Evolutionary conservation across 108 stramenopile genomes (phyloP).

Genomic region (Fragilaria radians): DNA sequence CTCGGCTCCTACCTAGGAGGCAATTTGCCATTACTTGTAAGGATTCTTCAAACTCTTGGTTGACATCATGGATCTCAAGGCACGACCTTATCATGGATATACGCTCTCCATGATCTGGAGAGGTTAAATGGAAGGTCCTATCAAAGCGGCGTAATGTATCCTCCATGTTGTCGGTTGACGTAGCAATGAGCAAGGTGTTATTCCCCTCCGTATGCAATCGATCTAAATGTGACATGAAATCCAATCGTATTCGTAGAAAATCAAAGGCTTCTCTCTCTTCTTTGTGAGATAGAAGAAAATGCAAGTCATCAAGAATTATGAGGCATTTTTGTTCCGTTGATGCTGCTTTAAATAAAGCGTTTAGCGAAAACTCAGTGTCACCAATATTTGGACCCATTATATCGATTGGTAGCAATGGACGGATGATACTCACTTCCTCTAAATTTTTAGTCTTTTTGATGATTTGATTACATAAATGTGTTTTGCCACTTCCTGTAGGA

Average conservation of each 20-base stretch:
- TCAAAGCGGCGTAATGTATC: constrained; percentile 47
- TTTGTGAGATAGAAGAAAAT: constrained; percentile 24
- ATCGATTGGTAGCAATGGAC: constrained; percentile 49
- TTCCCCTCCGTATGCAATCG: constrained; percentile 10
- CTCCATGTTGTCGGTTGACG: constrained; percentile 28
- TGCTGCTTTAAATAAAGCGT: constrained; percentile 47
- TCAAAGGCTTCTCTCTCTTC: constrained; percentile 8
- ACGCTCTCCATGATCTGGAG: constrained; percentile 43
- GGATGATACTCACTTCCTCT: constrained; percentile 17
- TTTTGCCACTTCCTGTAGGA: constrained; percentile 69
- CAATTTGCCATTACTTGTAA: constrained; percentile 33
- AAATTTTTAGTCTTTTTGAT: constrained; percentile 6
- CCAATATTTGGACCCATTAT: constrained; percentile 44
- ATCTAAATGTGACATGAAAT: constrained; percentile 25
- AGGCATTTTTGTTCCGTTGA: constrained; percentile 22
- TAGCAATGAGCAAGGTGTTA: constrained; percentile 49
- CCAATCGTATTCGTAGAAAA: constrained; percentile 9
- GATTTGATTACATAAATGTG: constrained; percentile 51
- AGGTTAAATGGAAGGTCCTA: constrained; percentile 22
- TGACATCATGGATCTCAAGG: constrained; percentile 8
- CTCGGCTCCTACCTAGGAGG: constrained; percentile 43
- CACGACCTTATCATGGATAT: constrained; percentile 31
- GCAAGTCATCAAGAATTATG: constrained; percentile 70
- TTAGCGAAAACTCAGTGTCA: constrained; percentile 53
- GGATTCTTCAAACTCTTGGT: constrained; percentile 10